These are phyloP conservation scores for Epichloe glyceriae DNA, from an alignment of 2,329 filamentous ascomycete genomes.

Conservation along the genomic window DNA sequence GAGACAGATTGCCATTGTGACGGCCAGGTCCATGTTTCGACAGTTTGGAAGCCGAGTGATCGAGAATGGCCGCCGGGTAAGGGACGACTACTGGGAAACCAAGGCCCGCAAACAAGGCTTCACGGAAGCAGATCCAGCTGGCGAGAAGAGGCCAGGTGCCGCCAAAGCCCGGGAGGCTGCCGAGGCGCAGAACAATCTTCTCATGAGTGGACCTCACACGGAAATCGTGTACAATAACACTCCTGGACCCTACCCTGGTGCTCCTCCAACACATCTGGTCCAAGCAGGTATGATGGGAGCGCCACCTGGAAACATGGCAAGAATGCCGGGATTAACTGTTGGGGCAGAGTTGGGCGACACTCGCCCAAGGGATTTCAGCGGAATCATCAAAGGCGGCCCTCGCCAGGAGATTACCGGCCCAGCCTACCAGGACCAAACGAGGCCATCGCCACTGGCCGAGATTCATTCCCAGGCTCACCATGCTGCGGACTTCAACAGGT, in stretches of 20 bases:
- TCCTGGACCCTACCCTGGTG: conserved; percentile 49
- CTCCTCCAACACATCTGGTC: conserved; percentile 55
- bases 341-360: conserved; percentile 66
- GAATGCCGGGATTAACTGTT: conserved; percentile 75
- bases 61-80: conserved; percentile 74
- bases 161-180: conserved; percentile 78
- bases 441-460: conserved; percentile 62
- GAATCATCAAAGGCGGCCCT: conserved; percentile 62
- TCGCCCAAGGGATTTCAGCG: conserved; percentile 68
- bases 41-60: conserved; percentile 96
- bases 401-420: conserved; percentile 82
- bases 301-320: conserved; percentile 50
- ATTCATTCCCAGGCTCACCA: conserved; percentile 78
- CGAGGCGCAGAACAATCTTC: conserved; percentile 50
- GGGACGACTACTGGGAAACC: conserved; percentile 97
- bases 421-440: conserved; percentile 76
- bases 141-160: conserved; percentile 88
- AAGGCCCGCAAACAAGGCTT: conserved; percentile 97
- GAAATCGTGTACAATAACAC: conserved; percentile 82
- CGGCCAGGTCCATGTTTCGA: conserved; percentile 94
- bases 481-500: conserved; percentile 82
- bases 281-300: conserved; percentile 60
- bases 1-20: conserved; percentile 97
- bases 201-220: conserved; percentile 57
- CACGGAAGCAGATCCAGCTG: conserved; percentile 88